Evolutionary conservation across 2,329 filamentous ascomycete species (phyloP).

Genomic region (Trichoderma atrobrunneum): DNA sequence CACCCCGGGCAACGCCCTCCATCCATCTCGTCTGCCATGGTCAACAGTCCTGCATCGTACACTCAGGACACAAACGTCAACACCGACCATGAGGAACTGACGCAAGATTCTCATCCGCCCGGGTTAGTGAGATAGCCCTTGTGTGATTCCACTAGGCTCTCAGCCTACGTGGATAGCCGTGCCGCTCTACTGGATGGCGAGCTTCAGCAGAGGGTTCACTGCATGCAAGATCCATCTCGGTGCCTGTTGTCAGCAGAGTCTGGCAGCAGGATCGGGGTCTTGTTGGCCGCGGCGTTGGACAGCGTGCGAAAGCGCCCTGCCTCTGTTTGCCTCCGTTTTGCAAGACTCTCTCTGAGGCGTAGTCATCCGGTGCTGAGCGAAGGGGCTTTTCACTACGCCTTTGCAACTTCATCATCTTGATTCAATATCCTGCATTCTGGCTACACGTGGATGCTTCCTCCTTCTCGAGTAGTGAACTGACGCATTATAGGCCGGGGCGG

Average conservation of each 20-base stretch:
- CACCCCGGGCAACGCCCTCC: background rate
- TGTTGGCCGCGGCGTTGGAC: background rate
- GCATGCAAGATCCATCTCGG: background rate
- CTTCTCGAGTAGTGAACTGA: background rate
- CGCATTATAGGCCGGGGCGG: background rate
- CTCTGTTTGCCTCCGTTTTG: background rate
- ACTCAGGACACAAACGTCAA: background rate
- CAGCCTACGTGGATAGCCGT: conserved; percentile 3
- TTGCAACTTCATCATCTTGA: background rate
- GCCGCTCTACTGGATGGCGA: background rate
- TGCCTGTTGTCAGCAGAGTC: background rate
- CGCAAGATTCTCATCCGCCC: background rate
- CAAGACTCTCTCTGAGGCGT: background rate
- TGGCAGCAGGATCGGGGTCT: background rate
- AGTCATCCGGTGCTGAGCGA: background rate
- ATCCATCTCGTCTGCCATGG: background rate
- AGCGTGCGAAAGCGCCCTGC: background rate
- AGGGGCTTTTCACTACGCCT: background rate
- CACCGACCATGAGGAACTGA: background rate
- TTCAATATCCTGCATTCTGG: background rate
- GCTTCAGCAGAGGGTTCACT: background rate
- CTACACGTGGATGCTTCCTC: background rate
- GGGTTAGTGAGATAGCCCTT: conserved; percentile 3
- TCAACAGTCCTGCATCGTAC: background rate
- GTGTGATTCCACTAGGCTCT: background rate